phyloP scores from a whole-genome alignment of 2,329 filamentous ascomycete species.

The Aspergillus ruber region DNA sequence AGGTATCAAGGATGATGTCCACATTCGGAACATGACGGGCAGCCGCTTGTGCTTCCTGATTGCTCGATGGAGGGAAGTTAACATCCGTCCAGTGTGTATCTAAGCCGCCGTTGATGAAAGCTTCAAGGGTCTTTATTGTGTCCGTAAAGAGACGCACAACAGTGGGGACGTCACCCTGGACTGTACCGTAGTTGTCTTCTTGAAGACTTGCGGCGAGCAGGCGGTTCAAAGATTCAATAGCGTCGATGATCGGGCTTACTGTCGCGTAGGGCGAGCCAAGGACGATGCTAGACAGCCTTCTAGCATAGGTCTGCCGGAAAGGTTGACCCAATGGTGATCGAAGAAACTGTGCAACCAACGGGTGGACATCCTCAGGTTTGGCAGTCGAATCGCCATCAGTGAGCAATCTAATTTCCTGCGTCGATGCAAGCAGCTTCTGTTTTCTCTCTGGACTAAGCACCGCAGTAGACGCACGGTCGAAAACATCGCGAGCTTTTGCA shows the following conservation, averaged over 20 bases:
- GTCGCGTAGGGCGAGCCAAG: constrained; percentile 69
- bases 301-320: constrained; percentile 64
- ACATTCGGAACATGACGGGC: constrained; percentile 54
- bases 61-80: constrained; percentile 41
- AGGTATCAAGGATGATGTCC: constrained; percentile 58
- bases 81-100: constrained; percentile 75
- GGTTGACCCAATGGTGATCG: constrained; percentile 55
- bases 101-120: constrained; percentile 48
- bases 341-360: constrained; percentile 44
- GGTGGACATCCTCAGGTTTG: constrained; percentile 45
- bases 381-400: constrained; percentile 27
- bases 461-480: constrained; percentile 34
- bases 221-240: constrained; percentile 61
- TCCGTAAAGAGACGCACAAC: constrained; percentile 68
- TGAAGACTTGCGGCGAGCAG: constrained; percentile 66
- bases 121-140: constrained; percentile 63
- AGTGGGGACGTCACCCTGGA: constrained; percentile 70
- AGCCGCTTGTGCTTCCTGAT: constrained; percentile 23
- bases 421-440: constrained; percentile 29
- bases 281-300: constrained; percentile 60
- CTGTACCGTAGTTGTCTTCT: constrained; percentile 80
- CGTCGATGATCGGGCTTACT: constrained; percentile 62
- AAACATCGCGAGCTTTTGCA: constrained; percentile 31
- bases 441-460: constrained; percentile 37
- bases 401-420: constrained; percentile 33